Evolutionary conservation across 345 rosid genomes (phyloP), one percentile per base, ranked within the genome.

Genomic region (Carallia brachiata): DNA sequence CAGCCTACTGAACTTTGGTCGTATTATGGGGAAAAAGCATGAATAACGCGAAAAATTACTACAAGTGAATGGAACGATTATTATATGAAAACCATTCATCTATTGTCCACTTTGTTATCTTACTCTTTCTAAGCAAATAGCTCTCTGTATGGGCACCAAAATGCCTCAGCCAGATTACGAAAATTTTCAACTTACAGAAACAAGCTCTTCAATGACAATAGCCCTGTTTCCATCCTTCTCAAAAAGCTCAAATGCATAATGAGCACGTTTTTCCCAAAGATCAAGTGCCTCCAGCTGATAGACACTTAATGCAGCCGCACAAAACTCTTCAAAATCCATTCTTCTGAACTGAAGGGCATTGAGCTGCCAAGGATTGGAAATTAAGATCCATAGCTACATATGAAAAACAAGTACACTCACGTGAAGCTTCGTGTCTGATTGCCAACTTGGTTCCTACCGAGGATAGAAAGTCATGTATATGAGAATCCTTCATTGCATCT

Each of bases 241-340:
- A 27, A 92, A 96, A 50, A 89, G 82, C 72, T 96, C 98, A 68
- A 89, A 96, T 16, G 99, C 99, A 60, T 77, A 70, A 2, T 84
- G 90, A 16, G 90, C 96, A 75, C 81, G 90, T 70, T 90, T 91
- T 75, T 96, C 97, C 99, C 99, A 96, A 17, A 67, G 71, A 74
- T 87, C 96, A 62, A 85, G 87, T 12, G 96, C 89, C 86, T 92
- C 99, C 60, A 89, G 82, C 87, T 90, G 99, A 84, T 96, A 93
- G 68, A 96, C 91, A 28, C 92, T 96, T 47, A 92, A 72, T 36
- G 94, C 81, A 73, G 99, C 98, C 68, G 98, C 97, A 78, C 98
- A 92, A 75, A 96, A 96, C 82, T 96, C 99, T 79, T 87, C 96
- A 52, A 96, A 96, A 65, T 81, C 94, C 98, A 96, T 90, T 71